Evolutionary conservation across 208 protist genomes (phyloP), one percentile per base, ranked within the genome.

Genomic region (Trypanosoma congolense): DNA sequence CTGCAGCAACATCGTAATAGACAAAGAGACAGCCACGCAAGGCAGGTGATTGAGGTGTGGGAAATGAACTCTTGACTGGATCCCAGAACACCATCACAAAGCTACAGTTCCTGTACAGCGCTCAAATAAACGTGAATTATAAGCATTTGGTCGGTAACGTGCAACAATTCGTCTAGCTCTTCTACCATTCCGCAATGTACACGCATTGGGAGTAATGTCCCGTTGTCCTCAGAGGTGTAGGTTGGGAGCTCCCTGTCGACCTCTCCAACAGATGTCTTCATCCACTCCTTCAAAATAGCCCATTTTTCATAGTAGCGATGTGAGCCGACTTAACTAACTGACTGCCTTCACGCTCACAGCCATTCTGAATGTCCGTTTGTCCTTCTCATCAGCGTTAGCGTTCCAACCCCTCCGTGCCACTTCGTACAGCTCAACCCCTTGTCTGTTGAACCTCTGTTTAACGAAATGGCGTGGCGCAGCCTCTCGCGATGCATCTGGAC

Each of bases 281-380:
- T 21, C 60, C 60, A 66, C 31, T 59, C 5, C 33, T 54, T 66
- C 22, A 66, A 21, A 54, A 66, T 30, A 38, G 24, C 35, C 49
- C 51, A 66, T 44, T 66, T 66, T n/a, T 53, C 60, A 57, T 66
- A 16, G 50, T 44, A 38, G 48, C 44, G 9, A 22, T 44, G 43
- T 59, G 53, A 9, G 50, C 26, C 1, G 10, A 2, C 10, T 16
- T 47, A 14, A 65, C 30, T 29, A 58, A 29, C 38, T 28, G 1
- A 29, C n/a, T 28, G 2, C 59, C 26, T 38, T 29, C 5, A 33
- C 31, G 19, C 41, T 65, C 24, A 65, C 43, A 6, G 50, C 51
- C 4, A 51, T 31, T 26, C 16, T 2, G 52, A 65, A 65, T 9
- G 29, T 22, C n/a, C 52, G 5, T 25, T 46, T 12, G 54, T 56